Evolutionary conservation across 2,329 filamentous ascomycete species (phyloP).

Genomic region (Colletotrichum echinochloae): DNA sequence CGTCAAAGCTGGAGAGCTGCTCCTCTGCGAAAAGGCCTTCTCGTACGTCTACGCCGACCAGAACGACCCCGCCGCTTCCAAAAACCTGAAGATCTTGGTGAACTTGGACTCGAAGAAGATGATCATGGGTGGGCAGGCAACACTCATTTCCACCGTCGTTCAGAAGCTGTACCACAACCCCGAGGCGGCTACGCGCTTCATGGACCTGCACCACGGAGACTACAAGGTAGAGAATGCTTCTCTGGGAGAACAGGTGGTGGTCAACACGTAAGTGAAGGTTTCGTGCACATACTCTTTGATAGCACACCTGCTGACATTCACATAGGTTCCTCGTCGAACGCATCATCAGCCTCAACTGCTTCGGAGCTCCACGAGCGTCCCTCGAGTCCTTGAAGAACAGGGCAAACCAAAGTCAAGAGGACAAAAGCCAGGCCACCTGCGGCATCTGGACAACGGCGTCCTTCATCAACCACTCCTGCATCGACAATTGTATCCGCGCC

Average conservation of each 20-base stretch:
- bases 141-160: conserved; percentile 54
- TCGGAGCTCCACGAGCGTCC: conserved; percentile 48
- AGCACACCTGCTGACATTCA: not conserved
- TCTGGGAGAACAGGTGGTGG: conserved; percentile 53
- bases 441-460: conserved; percentile 64
- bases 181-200: conserved; percentile 2
- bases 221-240: conserved; percentile 46
- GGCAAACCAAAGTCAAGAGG: not conserved
- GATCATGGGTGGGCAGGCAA: conserved; percentile 53
- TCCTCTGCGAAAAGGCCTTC: conserved; percentile 70
- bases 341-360: conserved; percentile 58
- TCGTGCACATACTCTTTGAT: not conserved
- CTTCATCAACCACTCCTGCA: conserved; percentile 65
- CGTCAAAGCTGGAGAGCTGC: conserved; percentile 62
- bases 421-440: conserved; percentile 43
- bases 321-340: conserved; percentile 59
- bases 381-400: not conserved
- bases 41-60: conserved; percentile 50
- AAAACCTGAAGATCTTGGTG: conserved; percentile 50
- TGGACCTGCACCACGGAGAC: conserved; percentile 1
- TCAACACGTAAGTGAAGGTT: conserved; percentile 57
- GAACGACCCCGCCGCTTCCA: conserved; percentile 27
- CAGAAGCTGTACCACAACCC: conserved; percentile 60
- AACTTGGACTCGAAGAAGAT: conserved; percentile 50
- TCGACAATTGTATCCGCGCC: conserved; percentile 57